These are phyloP conservation scores for Chrysoporthe austroafricana DNA, from an alignment of 2,329 filamentous ascomycete species.

Conservation along the genomic window DNA sequence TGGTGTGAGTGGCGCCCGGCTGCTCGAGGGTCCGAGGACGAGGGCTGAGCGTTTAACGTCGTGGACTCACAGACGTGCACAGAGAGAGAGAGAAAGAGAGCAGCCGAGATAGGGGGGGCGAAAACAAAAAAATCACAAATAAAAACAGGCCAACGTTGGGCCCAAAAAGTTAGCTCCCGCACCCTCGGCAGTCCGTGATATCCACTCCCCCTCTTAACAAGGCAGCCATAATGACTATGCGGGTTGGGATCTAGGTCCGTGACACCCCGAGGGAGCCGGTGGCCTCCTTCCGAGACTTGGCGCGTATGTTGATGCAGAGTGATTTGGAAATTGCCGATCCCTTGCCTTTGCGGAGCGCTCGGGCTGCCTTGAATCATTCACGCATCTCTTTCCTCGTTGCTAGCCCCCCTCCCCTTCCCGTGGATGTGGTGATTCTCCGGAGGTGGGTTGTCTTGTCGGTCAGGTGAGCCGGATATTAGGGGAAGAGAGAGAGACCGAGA, in stretches of 20 bases:
- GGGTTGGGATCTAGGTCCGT: too few relatives aligned
- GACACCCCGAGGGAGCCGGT: too few relatives aligned
- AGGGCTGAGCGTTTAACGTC: constrained; percentile 6
- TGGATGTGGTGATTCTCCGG: too few relatives aligned
- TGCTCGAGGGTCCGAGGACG: constrained; percentile 8
- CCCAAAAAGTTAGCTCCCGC: too few relatives aligned
- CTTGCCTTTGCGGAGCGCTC: not conserved
- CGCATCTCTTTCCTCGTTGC: not conserved
- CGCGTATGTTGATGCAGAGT: too few relatives aligned
- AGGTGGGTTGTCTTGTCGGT: not conserved
- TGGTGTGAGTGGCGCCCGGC: constrained; percentile 4
- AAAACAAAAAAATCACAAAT: too few relatives aligned
- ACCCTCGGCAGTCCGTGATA: too few relatives aligned
- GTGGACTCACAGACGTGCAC: not conserved
- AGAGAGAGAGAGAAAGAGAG: not conserved
- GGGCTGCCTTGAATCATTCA: not conserved
- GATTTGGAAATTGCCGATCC: not conserved
- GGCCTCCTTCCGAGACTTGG: too few relatives aligned
- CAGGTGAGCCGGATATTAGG: not conserved
- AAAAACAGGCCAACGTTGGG: too few relatives aligned
- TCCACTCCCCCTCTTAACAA: too few relatives aligned
- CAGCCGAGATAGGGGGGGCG: not conserved
- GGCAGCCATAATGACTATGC: too few relatives aligned
- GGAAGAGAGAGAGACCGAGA: not conserved
- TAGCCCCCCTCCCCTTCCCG: not conserved